Conservation (phyloP, 1,284 basidiomycete species). For the Heimioporus retisporus region DNA sequence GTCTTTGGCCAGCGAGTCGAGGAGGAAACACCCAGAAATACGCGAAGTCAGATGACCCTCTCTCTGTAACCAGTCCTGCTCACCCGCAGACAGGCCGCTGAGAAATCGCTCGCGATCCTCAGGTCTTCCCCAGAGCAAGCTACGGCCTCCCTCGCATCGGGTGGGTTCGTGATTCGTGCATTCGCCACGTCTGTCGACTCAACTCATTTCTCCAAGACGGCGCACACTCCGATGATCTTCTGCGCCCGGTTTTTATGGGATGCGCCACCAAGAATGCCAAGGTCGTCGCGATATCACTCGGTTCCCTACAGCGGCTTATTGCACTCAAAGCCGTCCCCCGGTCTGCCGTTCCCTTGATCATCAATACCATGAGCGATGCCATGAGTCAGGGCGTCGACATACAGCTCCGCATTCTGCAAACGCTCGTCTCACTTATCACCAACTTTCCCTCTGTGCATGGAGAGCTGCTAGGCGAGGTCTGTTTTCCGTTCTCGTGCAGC, state of each 20-base stretch:
- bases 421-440: constrained; percentile 89
- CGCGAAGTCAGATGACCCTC: constrained; percentile 66
- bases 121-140: constrained; percentile 79
- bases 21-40: constrained; percentile 85
- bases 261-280: constrained; percentile 95
- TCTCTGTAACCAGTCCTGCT: neutral
- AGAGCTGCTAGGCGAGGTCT: constrained; percentile 80
- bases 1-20: constrained; percentile 84
- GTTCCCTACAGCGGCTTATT: constrained; percentile 93
- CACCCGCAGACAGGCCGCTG: constrained; percentile 69
- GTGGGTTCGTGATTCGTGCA: constrained; percentile 50
- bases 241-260: constrained; percentile 94
- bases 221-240: constrained; percentile 82
- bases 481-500: constrained; percentile 36
- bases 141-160: constrained; percentile 68
- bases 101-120: constrained; percentile 86
- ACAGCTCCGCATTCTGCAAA: constrained; percentile 93
- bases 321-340: constrained; percentile 88
- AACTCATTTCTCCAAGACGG: constrained; percentile 63
- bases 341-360: constrained; percentile 80
- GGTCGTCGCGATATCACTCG: constrained; percentile 92
- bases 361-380: constrained; percentile 87
- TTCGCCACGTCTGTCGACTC: constrained; percentile 5
- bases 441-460: constrained; percentile 89
- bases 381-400: constrained; percentile 96